These are phyloP conservation scores for Dictyophora rubrovolvata DNA, from an alignment of 768 basidiomycete genomes.

Conservation along the genomic window DNA sequence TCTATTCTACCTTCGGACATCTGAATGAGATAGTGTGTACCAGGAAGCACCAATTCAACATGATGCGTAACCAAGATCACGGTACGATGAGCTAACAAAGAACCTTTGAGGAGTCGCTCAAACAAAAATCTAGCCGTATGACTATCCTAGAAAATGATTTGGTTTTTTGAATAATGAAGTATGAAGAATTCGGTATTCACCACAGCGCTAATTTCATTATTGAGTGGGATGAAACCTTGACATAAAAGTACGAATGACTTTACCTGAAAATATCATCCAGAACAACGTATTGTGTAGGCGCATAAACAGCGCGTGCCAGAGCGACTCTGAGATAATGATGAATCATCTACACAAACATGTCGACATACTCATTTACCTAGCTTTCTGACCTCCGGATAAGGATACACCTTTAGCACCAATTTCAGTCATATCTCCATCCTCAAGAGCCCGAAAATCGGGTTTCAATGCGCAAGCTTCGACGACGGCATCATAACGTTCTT, in stretches of 20 bases:
- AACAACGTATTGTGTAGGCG: slow-evolving; percentile 34
- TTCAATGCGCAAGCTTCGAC: slow-evolving; percentile 77
- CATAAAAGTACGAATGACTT: not conserved
- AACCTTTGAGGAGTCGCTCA: slow-evolving; percentile 56
- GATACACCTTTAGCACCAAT: slow-evolving; percentile 73
- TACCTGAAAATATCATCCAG: slow-evolving; percentile 10
- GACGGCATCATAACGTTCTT: slow-evolving; percentile 64
- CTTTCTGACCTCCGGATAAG: slow-evolving; percentile 77
- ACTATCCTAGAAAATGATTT: slow-evolving; percentile 38
- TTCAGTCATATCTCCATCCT: slow-evolving; percentile 80
- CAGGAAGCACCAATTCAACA: slow-evolving; percentile 71
- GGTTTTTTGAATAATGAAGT: not conserved
- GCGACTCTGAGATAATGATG: slow-evolving; percentile 44
- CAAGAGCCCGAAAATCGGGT: slow-evolving; percentile 73
- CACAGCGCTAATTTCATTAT: slow-evolving; percentile 64
- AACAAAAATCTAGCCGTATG: slow-evolving; percentile 56
- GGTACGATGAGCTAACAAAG: slow-evolving; percentile 56
- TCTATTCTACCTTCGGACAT: slow-evolving; percentile 79
- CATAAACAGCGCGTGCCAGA: slow-evolving; percentile 74
- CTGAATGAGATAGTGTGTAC: slow-evolving; percentile 60
- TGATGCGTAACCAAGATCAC: slow-evolving; percentile 70
- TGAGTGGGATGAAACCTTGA: not conserved
- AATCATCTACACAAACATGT: not conserved
- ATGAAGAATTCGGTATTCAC: slow-evolving; percentile 30
- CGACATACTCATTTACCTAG: slow-evolving; percentile 33